Evolutionary conservation across 1,284 basidiomycete genomes (phyloP).

Genomic region (Lignosus rhinocerotis): DNA sequence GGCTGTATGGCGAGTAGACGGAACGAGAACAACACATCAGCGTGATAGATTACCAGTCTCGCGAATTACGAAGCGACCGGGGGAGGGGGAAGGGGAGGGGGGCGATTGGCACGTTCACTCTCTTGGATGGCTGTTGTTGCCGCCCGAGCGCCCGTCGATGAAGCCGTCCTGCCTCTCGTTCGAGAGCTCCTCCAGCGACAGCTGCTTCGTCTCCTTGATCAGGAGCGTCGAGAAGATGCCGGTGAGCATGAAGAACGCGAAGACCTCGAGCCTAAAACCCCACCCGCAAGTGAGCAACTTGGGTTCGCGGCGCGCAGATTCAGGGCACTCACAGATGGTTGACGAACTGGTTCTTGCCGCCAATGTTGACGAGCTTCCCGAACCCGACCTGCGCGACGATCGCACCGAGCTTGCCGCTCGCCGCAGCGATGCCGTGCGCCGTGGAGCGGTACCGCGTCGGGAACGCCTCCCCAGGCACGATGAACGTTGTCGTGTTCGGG

Average conservation of each 20-base stretch:
- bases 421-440: constrained; percentile 70
- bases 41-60: background rate
- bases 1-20: background rate
- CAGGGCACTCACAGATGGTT: constrained; percentile 35
- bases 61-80: background rate
- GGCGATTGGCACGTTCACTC: background rate
- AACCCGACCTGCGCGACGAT: constrained; percentile 69
- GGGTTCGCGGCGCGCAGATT: no score
- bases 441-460: constrained; percentile 75
- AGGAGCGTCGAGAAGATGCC: constrained; percentile 61
- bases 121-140: background rate
- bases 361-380: constrained; percentile 45
- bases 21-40: background rate
- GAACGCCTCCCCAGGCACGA: constrained; percentile 74
- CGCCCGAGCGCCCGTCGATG: constrained; percentile 31
- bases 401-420: constrained; percentile 68
- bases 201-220: constrained; percentile 60
- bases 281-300: no score
- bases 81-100: background rate
- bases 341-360: constrained; percentile 43
- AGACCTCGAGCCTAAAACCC: constrained; percentile 52
- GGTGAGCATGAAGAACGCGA: constrained; percentile 61
- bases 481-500: constrained; percentile 73
- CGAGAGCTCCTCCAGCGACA: constrained; percentile 58
- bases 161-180: constrained; percentile 53